Evolutionary conservation across 2,329 filamentous ascomycete species (phyloP).

Genomic region (Paecilomyces sp.): DNA sequence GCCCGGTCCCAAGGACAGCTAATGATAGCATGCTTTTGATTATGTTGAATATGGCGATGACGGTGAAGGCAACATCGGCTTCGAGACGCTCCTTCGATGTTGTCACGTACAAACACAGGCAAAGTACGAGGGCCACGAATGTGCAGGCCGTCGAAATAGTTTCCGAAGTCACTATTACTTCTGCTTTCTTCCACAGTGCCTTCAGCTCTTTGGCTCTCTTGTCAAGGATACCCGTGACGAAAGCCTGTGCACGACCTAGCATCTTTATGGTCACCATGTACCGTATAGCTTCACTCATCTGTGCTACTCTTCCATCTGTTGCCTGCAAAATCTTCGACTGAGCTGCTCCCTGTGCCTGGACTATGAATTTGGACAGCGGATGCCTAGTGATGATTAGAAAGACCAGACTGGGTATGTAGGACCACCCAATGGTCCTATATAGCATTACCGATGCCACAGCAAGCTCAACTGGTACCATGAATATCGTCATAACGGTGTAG

Average conservation of each 20-base stretch:
- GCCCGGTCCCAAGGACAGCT: conserved; percentile 7
- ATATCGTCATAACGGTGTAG: conserved; percentile 7
- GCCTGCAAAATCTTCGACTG: conserved; percentile 6
- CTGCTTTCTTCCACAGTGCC: conserved; percentile 8
- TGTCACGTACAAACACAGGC: conserved; percentile 2
- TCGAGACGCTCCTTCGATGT: conserved; percentile 2
- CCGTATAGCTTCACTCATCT: conserved; percentile 8
- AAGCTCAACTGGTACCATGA: conserved; percentile 8
- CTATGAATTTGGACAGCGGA: conserved; percentile 6
- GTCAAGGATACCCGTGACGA: conserved; percentile 5
- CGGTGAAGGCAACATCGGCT: conserved; percentile 6
- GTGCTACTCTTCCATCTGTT: conserved; percentile 5
- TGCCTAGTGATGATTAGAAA: conserved; percentile 8
- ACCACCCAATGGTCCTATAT: conserved; percentile 7
- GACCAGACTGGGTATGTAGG: conserved; percentile 6
- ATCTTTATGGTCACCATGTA: conserved; percentile 6
- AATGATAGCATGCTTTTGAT: conserved; percentile 8
- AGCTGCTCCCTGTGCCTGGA: conserved; percentile 3
- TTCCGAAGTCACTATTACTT: conserved; percentile 7
- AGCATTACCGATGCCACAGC: conserved; percentile 3
- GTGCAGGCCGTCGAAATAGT: conserved; percentile 4
- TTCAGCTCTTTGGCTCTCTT: conserved; percentile 4
- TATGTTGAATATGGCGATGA: conserved; percentile 8
- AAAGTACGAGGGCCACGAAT: conserved; percentile 5
- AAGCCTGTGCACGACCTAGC: conserved; percentile 5